Conservation (phyloP, 192 early-diverging fungal genomes). For the Linnemannia hyalina region DNA sequence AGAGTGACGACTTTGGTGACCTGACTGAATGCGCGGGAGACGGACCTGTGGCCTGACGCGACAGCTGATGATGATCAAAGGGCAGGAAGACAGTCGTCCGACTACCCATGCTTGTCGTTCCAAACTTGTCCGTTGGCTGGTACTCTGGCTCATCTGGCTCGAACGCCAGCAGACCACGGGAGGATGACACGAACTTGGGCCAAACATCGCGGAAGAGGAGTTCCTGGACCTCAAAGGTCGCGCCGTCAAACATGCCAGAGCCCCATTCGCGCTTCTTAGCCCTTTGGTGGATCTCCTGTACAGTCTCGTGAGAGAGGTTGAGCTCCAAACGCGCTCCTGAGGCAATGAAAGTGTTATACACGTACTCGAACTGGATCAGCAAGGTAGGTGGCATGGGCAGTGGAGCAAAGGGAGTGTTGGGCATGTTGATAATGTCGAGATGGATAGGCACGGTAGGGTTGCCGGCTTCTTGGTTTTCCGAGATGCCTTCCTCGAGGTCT, state of each 20-base stretch:
- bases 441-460: not conserved
- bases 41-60: not conserved
- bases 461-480: not conserved
- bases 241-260: constrained; percentile 47
- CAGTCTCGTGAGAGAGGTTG: constrained; percentile 39
- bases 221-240: constrained; percentile 47
- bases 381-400: constrained; percentile 51
- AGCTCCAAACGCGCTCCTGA: constrained; percentile 42
- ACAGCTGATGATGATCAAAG: constrained; percentile 18
- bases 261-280: constrained; percentile 31
- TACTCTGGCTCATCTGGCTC: not conserved
- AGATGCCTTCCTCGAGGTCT: constrained; percentile 27
- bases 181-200: constrained; percentile 54
- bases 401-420: constrained; percentile 9
- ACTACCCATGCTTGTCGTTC: not conserved
- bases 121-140: not conserved
- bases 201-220: constrained; percentile 52
- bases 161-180: constrained; percentile 25
- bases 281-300: constrained; percentile 31
- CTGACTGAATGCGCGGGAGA: constrained; percentile 16
- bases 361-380: constrained; percentile 48
- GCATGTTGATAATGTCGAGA: not conserved
- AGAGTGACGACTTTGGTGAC: constrained; percentile 33
- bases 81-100: not conserved
- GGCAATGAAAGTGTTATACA: constrained; percentile 49